Base-by-base conservation (phyloP, 345 rosid species). In the Boechera retrofracta region DNA sequence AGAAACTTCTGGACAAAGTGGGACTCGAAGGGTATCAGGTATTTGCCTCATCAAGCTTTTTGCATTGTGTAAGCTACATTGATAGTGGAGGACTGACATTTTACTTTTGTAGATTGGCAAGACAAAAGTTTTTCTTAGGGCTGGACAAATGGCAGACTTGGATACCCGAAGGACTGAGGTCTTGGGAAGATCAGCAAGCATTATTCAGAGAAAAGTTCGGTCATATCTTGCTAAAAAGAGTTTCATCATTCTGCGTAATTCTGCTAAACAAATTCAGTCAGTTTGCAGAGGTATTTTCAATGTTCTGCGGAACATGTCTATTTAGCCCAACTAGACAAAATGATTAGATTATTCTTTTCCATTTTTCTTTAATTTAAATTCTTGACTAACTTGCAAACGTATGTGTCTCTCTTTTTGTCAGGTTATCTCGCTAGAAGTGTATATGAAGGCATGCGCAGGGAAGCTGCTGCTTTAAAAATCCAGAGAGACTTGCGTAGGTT, bases 21-120 rank as follows among this genome's bases (percentile, higher is more conserved):
- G 89, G 89, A 74, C 89, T 96, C 39, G 77, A 86, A 75, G 98
- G 98, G 18, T 96, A 88, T 85, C 99, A 93, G 98, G 99, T 93
- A 84, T 76, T 2, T 63, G n/a, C 72, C 67, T 64, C 56, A 69
- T 38, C 57, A 47, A 48, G 31, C 24, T 65, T 41, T 47, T 66
- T 56, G 36, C 63, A 57, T 29, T 73, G 67, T 74, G 16, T 49
- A 66, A 65, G 54, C n/a, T 39, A 21, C 62, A 56, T 41, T 49
- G 49, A 64, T 12, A 49, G 52, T 45, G 53, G 61, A 58, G 6
- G 42, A 44, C 60, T 66, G 59, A 44, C 39, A 64, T 31, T 57
- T 51, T 71, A 36, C 54, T 28, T 36, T 62, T 72, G 64, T 57
- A 81, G 83, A 81, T 81, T 55, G 83, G 83, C 2, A 81, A 81